Base-by-base conservation (phyloP, 2,329 filamentous ascomycete genomes). In the Cryphonectria naterciae region DNA sequence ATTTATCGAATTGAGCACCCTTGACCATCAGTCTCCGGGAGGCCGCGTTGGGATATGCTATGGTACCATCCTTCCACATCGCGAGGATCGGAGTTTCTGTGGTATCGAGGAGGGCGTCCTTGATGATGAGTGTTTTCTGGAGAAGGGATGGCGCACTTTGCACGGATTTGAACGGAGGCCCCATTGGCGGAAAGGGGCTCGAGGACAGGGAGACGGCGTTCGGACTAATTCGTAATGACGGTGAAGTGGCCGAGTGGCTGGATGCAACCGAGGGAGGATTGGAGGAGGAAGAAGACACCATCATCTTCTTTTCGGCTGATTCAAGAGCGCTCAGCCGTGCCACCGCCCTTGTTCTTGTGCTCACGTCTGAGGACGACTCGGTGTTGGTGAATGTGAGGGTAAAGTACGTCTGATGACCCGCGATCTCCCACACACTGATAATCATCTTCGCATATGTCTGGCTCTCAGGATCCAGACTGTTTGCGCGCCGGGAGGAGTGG, bases 51-150 rank as follows among this genome's bases (percentile, higher is more conserved):
- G 92, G 90, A 60, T 94, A 89, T 0, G 88, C 90, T 63, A 94
- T 89, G 64, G 88, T 91, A 68, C 91, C 89, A 74, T 95, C 93
- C 77, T 91, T 92, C 93, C 93, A 95, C 89, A 94, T 92, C 35
- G 91, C 91, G 61, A 94, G 83, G 32, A 93, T 91, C 0, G 93
- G 92, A 77, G 93, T 89, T 72, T 89, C 87, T 37, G 93, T 92
- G 54, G 89, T 92, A 77, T 94, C 92, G 8, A 95, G 82, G 28
- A 95, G 84, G 0, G 92, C 92, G 77, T 95, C 92, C 78, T 94
- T 95, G 82, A 95, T 88, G 66, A 90, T 84, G 10, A 88, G 89
- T 68, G 93, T 88, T 77, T 94, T 95, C 75, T 93, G 89, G 35
- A 94, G 85, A 17, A 92, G 83, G 0, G 91, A 91, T 0, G 91